Evolutionary conservation across 306 rosid species (phyloP).

Genomic region (Macrotyloma uniflorum): DNA sequence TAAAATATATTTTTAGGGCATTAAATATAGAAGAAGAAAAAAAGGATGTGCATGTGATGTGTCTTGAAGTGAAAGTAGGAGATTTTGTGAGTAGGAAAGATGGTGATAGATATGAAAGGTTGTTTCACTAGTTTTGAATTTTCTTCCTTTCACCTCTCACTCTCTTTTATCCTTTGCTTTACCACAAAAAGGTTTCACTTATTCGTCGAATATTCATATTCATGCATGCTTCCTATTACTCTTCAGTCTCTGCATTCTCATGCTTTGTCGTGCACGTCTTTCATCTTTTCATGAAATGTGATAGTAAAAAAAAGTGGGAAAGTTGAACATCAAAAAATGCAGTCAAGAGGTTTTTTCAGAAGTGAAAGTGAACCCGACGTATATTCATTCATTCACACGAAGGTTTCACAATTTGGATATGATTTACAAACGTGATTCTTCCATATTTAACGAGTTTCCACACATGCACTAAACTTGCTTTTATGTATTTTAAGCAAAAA

Average conservation of each 20-base stretch:
- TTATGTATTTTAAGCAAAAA: not conserved
- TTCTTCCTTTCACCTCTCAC: conserved; percentile 36
- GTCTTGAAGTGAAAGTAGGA: conserved; percentile 44
- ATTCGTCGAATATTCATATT: conserved; percentile 62
- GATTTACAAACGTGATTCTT: no score
- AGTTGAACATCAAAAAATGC: conserved; percentile 14
- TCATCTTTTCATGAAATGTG: conserved; percentile 39
- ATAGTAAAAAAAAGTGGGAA: not conserved
- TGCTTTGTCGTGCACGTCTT: conserved; percentile 39
- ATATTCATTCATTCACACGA: no score
- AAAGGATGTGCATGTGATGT: conserved; percentile 48
- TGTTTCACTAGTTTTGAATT: conserved; percentile 54
- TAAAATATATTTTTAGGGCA: not conserved
- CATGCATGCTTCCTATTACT: conserved; percentile 32
- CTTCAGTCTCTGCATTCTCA: no score
- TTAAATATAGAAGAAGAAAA: conserved; percentile 12
- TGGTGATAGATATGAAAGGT: conserved; percentile 31
- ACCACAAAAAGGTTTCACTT: conserved; percentile 59
- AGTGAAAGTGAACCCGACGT: not conserved
- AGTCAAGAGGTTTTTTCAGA: conserved; percentile 21
- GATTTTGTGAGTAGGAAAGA: conserved; percentile 45
- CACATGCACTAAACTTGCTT: not conserved
- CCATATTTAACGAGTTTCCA: no score
- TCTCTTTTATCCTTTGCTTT: conserved; percentile 48
- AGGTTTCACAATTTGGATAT: no score